phyloP scores from a whole-genome alignment of 176 grass and related monocot genomes.

The Aegilops umbellulata region DNA sequence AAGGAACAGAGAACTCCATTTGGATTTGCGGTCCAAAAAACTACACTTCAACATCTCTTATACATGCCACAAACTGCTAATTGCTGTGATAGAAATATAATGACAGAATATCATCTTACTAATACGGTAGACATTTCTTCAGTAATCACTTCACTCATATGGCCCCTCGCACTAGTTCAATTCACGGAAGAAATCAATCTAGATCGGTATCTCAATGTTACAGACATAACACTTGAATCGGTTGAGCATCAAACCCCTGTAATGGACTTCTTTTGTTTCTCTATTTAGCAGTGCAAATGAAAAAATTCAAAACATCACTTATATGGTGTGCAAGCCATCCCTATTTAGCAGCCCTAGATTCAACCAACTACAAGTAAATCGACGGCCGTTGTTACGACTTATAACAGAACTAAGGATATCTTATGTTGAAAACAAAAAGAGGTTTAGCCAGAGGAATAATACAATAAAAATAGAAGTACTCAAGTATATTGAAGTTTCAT shows the following conservation, averaged over 20 bases:
- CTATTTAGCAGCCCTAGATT: conserved; percentile 13
- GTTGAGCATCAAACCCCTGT: background rate
- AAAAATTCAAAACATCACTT: conserved; percentile 12
- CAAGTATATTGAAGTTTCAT: background rate
- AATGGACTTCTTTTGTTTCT: background rate
- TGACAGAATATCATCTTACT: background rate
- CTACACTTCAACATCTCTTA: background rate
- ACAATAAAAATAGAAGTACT: background rate
- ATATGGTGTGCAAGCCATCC: too few relatives aligned
- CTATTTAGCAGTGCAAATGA: conserved; percentile 1
- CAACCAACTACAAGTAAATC: background rate
- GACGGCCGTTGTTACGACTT: background rate
- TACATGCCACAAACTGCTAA: background rate
- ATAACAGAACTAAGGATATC: background rate
- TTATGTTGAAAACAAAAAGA: conserved; percentile 14
- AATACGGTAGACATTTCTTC: background rate
- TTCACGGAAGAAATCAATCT: background rate
- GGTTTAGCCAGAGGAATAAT: background rate
- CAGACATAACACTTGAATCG: background rate
- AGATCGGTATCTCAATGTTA: background rate
- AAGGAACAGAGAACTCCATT: background rate
- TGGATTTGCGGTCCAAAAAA: background rate
- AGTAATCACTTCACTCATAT: background rate
- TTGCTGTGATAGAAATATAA: background rate
- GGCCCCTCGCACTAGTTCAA: background rate